Conservation (phyloP, 192 early-diverging fungal species). For the Linnemannia elongata region DNA sequence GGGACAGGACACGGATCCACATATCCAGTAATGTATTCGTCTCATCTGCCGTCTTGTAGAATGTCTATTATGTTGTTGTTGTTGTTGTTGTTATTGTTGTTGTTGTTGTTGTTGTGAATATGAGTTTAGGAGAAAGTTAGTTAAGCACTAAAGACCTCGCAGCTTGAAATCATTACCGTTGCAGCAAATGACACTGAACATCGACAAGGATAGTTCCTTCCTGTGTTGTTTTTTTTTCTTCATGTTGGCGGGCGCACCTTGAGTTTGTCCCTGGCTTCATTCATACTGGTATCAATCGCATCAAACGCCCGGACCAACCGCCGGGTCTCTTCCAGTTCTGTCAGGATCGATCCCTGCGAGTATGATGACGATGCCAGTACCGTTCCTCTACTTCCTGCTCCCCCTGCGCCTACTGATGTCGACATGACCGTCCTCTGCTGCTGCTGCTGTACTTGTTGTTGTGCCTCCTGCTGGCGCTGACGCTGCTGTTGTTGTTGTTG, state of each 20-base stretch:
- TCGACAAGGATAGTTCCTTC: too few species aligned
- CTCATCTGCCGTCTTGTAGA: constrained; percentile 55
- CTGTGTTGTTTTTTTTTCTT: too few species aligned
- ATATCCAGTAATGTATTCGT: constrained; percentile 59
- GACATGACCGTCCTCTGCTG: background rate
- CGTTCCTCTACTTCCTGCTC: background rate
- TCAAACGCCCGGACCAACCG: constrained; percentile 33
- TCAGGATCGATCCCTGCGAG: constrained; percentile 3
- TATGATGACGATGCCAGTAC: background rate
- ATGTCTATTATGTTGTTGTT: constrained; percentile 25
- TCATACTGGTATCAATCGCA: constrained; percentile 37
- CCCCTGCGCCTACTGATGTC: background rate
- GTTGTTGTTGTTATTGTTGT: too few species aligned
- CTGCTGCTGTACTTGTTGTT: background rate
- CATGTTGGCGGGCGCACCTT: constrained; percentile 15
- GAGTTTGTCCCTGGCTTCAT: constrained; percentile 43
- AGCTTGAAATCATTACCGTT: too few species aligned
- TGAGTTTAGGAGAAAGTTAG: background rate
- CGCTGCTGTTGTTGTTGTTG: background rate
- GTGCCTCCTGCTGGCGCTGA: background rate
- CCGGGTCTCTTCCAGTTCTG: constrained; percentile 32
- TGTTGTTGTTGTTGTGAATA: background rate
- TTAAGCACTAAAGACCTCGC: too few species aligned
- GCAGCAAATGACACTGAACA: too few species aligned
- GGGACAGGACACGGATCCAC: constrained; percentile 59